A percentile compares a stretch with the other conserved stretches of the same genome.
Conservation (phyloP, 768 basidiomycete species). For the Agrocybe praecox region DNA sequence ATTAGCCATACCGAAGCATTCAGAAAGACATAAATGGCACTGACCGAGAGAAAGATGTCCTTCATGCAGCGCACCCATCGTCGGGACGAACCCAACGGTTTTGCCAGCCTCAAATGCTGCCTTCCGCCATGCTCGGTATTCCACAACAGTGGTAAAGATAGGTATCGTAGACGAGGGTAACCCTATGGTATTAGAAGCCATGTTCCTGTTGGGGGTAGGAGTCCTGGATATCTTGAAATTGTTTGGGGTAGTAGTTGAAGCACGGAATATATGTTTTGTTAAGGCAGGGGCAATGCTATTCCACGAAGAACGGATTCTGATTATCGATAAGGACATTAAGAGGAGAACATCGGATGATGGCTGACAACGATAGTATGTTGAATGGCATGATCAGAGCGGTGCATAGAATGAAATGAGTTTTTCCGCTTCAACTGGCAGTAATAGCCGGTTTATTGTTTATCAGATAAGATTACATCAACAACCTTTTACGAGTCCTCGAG, state of each 20-base stretch:
- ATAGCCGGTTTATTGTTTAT: not conserved
- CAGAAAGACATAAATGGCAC: constrained; percentile 22
- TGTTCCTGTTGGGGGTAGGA: constrained; percentile 2
- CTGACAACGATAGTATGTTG: not conserved
- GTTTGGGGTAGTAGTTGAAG: not conserved
- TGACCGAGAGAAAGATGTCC: constrained; percentile 91
- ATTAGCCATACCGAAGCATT: not conserved
- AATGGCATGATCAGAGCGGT: not conserved
- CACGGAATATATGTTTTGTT: not conserved
- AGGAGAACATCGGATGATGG: not conserved
- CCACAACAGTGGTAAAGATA: constrained; percentile 58
- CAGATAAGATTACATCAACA: not conserved
- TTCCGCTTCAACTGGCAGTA: not conserved
- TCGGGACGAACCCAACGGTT: constrained; percentile 92
- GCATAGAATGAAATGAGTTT: too few relatives aligned
- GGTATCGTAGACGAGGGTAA: constrained; percentile 43
- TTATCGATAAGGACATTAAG: not conserved
- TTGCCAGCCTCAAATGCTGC: constrained; percentile 57
- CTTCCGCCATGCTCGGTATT: constrained; percentile 75
- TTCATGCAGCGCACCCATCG: constrained; percentile 96
- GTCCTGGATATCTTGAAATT: not conserved
- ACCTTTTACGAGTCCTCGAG: not conserved
- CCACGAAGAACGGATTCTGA: not conserved
- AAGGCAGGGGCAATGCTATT: not conserved
- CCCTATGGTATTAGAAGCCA: constrained; percentile 15